A percentile compares a stretch with the other conserved stretches of the same genome.
phyloP scores from a whole-genome alignment of 129 eudicot species.

The Flaveria ramosissima region DNA sequence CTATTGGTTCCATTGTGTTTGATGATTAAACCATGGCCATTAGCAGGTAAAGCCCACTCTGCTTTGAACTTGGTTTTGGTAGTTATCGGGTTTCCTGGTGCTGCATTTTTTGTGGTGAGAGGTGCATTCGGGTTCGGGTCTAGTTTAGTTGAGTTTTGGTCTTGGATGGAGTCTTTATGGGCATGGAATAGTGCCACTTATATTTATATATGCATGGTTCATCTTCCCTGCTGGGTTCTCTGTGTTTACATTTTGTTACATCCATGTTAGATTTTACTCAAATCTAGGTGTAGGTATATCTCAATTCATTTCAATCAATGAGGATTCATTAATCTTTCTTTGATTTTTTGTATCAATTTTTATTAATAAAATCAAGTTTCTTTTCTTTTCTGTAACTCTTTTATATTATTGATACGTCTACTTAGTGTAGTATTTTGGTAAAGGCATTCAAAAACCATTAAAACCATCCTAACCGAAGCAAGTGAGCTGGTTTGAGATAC shows the following conservation, averaged over 20 bases:
- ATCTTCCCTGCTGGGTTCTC: constrained; percentile 93
- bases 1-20: constrained; percentile 85
- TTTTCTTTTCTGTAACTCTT: too few species aligned
- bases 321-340: constrained; percentile 17
- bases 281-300: constrained; percentile 16
- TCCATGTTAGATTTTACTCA: constrained; percentile 40
- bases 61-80: constrained; percentile 48
- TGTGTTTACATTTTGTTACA: constrained; percentile 67
- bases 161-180: constrained; percentile 87
- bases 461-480: too few species aligned
- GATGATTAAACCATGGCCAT: constrained; percentile 58
- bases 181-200: constrained; percentile 94
- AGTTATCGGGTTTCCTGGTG: constrained; percentile 58
- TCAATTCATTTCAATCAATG: constrained; percentile 9
- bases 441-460: too few species aligned
- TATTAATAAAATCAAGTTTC: too few species aligned
- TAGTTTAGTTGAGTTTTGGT: constrained; percentile 73
- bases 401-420: too few species aligned
- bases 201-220: constrained; percentile 72
- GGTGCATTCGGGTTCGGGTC: constrained; percentile 50
- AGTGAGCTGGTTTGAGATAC: too few species aligned
- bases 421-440: too few species aligned
- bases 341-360: constrained; percentile 13
- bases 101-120: constrained; percentile 50
- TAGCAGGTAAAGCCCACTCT: constrained; percentile 33